A percentile compares a stretch with the other conserved stretches of the same genome.
These are phyloP conservation scores for Backusella sp. DNA, from an alignment of 192 early-diverging fungal genomes.

Conservation along the genomic window DNA sequence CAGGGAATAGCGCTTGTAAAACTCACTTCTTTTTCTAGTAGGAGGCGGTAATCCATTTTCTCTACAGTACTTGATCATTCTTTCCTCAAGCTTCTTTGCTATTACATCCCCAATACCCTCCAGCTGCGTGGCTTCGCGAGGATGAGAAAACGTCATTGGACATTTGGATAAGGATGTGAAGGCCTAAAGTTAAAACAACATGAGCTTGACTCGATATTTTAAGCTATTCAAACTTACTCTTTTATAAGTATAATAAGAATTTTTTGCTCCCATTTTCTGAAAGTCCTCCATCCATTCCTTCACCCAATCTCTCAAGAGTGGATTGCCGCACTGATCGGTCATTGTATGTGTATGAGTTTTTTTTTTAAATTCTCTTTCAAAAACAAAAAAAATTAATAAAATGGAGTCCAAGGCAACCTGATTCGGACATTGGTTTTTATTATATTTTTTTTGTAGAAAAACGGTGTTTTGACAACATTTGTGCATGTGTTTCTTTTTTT, in stretches of 20 bases:
- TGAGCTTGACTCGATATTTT: neutral
- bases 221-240: conserved; percentile 28
- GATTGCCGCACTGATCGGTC: conserved; percentile 57
- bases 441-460: too few relatives aligned
- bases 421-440: too few relatives aligned
- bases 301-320: conserved; percentile 65
- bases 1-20: neutral
- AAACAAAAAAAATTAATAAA: too few relatives aligned
- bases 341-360: neutral
- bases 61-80: conserved; percentile 51
- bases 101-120: conserved; percentile 64
- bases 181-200: conserved; percentile 39
- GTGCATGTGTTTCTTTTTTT: too few relatives aligned
- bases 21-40: conserved; percentile 3
- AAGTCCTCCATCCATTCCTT: conserved; percentile 66
- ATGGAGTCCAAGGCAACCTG: too few relatives aligned
- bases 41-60: conserved; percentile 51
- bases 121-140: conserved; percentile 57
- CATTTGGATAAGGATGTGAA: conserved; percentile 59
- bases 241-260: conserved; percentile 55
- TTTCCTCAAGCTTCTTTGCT: conserved; percentile 49
- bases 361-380: too few relatives aligned
- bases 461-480: too few relatives aligned
- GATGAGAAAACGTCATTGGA: conserved; percentile 56
- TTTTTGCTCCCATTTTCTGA: conserved; percentile 41